A percentile compares a stretch with the other conserved stretches of the same genome.
Conservation (phyloP, 2,329 filamentous ascomycete species). For the Acephala macrosclerotiorum region DNA sequence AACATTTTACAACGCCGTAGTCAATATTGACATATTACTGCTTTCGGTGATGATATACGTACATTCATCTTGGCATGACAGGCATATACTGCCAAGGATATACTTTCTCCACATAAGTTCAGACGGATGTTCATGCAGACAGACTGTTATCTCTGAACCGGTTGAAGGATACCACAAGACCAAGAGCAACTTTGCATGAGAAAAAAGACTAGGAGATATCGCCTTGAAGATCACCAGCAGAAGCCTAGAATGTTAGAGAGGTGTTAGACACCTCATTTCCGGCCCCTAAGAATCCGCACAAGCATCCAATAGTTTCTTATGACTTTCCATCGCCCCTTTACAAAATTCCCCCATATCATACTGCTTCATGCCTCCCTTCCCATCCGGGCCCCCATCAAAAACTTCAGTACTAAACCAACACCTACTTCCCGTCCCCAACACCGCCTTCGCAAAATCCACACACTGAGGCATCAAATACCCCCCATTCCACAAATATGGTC, state of each 20-base stretch:
- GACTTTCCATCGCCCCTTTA: slow-evolving; percentile 53
- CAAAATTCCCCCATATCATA: slow-evolving; percentile 54
- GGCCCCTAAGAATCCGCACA: slow-evolving; percentile 35
- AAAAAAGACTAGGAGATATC: too few species aligned
- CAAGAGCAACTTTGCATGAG: background rate
- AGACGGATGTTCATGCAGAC: too few species aligned
- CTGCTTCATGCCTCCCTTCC: slow-evolving; percentile 57
- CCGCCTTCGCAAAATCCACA: slow-evolving; percentile 69
- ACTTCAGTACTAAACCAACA: slow-evolving; percentile 73
- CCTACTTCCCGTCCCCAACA: slow-evolving; percentile 71
- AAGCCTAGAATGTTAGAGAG: too few species aligned
- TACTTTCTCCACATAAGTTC: background rate
- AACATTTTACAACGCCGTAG: too few species aligned
- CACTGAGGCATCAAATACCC: slow-evolving; percentile 66
- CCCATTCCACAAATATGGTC: slow-evolving; percentile 73
- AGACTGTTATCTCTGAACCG: too few species aligned
- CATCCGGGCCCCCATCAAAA: slow-evolving; percentile 67
- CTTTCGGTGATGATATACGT: background rate
- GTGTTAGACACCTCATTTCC: too few species aligned
- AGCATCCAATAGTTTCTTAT: slow-evolving; percentile 49
- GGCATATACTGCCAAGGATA: slow-evolving; percentile 1
- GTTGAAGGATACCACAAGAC: too few species aligned
- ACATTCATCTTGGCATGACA: background rate
- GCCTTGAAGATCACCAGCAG: too few species aligned
- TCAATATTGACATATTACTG: background rate